Base-by-base conservation (phyloP, 805 yeast species). In the Diddensiella caesifluorescens region DNA sequence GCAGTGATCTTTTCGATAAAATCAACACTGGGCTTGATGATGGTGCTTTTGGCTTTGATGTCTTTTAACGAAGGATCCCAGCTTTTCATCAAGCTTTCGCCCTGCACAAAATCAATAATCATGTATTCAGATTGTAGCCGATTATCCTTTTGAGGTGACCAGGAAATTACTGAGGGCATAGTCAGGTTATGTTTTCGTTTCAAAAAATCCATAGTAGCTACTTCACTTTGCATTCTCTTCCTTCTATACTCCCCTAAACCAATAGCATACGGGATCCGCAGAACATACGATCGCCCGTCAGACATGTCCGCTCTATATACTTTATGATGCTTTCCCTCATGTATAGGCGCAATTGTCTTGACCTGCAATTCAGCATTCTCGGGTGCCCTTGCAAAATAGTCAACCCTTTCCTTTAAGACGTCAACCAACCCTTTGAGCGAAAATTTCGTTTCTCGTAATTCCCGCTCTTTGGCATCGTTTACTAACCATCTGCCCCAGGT, bases 401-500 rank as follows among this genome's bases (percentile, higher is more conserved):
- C 55, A 12, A 50, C 55, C 18, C 57, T 49, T 29, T 56, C 52
- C 39, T 57, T 41, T 44, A 60, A 23, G 39, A 62, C 50, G 35
- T 67, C 70, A 21, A 73, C 64, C 39, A 85, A 66, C 3, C 96
- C 97, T 56, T 79, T 80, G 39, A 92, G 71, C 2, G 92, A 81
- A 62, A 90, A 90, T 49, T 71, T 73, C 16, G 97, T 90, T 43
- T 74, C 75, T 63, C 98, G 78, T 52, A 77, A 77, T 12, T 71
- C 77, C 56, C 85, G 83, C 60, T 92, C 89, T 23, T 62, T 63
- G 42, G 70, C 73, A 59, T 92, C 95, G 57, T 90, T 77, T 49
- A 72, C 76, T 54, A 89, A 67, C 97, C 97, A 90, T 4, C 95
- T 75, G 36, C 98, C 98, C 95, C 97, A 90, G 2, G 92, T 71